Base-by-base conservation (phyloP, 1,284 basidiomycete species). In the Boletus austroedulis region DNA sequence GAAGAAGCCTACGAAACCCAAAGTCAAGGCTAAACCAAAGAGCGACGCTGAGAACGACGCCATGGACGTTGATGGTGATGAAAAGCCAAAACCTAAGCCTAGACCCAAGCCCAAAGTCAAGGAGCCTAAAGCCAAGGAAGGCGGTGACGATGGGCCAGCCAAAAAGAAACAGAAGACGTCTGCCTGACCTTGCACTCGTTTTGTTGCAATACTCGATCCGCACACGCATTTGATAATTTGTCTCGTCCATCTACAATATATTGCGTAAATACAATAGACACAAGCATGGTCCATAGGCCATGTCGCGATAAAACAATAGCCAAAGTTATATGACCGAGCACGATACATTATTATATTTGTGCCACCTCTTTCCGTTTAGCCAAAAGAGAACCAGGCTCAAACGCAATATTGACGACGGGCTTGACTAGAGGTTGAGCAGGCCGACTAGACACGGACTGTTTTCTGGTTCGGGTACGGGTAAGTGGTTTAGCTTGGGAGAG, bases 121-220 rank as follows among this genome's bases (percentile, higher is more conserved):
- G n/a, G n/a, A n/a, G 62, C 69, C 68, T 40, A 77, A 76, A 55
- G 66, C 68, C 21, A 74, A 77, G 51, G 74, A 74, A n/a, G 77
- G 72, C 24, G 76, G 74, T 9, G 78, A 80, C 38, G 82, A 80
- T 3, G 85, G 82, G 49, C 88, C 85, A 11, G 83, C 78, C 17
- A 87, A 86, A 75, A 90, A 91, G 77, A 91, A 90, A 73, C 71
- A 73, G 53, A 90, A 88, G 77, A 80, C 74, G 14, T 64, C 74
- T 11, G 62, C 71, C 24, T 80, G 61, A 62, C 21, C 32, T 5
- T n/a, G n/a, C n/a, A n/a, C n/a, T n/a, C n/a, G 31, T 51, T 19
- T 19, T 14, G 21, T 36, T 44, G 29, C 50, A 28, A 31, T 43
- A 11, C 26, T 34, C 19, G 44, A 32, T 53, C 40, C 23, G 41